These are phyloP conservation scores for Colletotrichum tabaci DNA, from an alignment of 2,329 filamentous ascomycete genomes.

Conservation along the genomic window DNA sequence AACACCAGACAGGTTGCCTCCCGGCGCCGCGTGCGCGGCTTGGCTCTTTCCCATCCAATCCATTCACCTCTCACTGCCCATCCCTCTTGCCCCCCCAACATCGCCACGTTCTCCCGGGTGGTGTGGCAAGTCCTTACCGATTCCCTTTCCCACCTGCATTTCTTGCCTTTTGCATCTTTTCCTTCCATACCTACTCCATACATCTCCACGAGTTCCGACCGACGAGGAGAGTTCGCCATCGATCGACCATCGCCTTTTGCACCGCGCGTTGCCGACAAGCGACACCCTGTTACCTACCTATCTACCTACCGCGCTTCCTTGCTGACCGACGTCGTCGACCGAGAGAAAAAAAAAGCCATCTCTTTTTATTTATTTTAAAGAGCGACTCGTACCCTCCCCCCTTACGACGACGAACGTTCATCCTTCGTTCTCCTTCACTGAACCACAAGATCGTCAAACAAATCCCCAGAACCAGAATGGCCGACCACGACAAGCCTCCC, in stretches of 20 bases:
- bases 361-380: no score
- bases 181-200: not conserved
- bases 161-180: not conserved
- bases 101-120: slow-evolving; percentile 34
- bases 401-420: not conserved
- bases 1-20: slow-evolving; percentile 19
- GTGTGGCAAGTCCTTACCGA: slow-evolving; percentile 11
- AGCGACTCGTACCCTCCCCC: not conserved
- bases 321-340: not conserved
- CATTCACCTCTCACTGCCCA: slow-evolving; percentile 9
- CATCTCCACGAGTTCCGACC: not conserved
- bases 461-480: slow-evolving; percentile 53
- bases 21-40: slow-evolving; percentile 27
- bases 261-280: not conserved
- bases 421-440: not conserved
- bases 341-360: slow-evolving; percentile 1
- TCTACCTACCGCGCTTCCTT: no score
- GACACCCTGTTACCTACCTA: not conserved
- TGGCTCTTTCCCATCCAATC: slow-evolving; percentile 37
- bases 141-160: not conserved
- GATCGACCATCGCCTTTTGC: not conserved
- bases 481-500: slow-evolving; percentile 65
- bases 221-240: not conserved
- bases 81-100: slow-evolving; percentile 21
- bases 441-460: slow-evolving; percentile 14